These are phyloP conservation scores for Martiniozyma abietophila DNA, from an alignment of 805 yeast species.

Conservation along the genomic window DNA sequence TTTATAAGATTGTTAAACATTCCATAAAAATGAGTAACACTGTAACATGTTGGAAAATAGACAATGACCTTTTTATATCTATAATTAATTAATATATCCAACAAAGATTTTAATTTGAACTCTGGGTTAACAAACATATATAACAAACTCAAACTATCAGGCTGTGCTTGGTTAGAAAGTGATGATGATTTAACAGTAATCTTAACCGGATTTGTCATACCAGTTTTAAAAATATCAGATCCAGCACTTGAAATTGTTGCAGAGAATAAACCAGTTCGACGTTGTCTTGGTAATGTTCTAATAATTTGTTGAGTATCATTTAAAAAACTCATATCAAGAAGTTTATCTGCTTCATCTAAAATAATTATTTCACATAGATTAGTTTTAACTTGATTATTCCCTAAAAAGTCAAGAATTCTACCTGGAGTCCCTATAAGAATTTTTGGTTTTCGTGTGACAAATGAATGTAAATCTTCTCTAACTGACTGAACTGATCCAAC, in stretches of 20 bases:
- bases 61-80: constrained; percentile 76
- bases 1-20: constrained; percentile 37
- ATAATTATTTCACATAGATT: constrained; percentile 62
- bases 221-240: constrained; percentile 68
- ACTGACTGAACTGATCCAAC: constrained; percentile 57
- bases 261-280: constrained; percentile 88
- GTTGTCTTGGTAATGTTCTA: constrained; percentile 71
- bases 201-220: constrained; percentile 88
- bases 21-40: constrained; percentile 69
- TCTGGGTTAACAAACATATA: constrained; percentile 54
- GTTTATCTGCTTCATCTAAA: constrained; percentile 88
- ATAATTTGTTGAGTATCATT: constrained; percentile 61
- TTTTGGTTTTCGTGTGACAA: constrained; percentile 50
- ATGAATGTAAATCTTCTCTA: constrained; percentile 61
- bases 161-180: constrained; percentile 32
- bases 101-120: constrained; percentile 48
- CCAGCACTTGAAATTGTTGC: constrained; percentile 89
- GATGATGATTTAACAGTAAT: constrained; percentile 56
- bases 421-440: constrained; percentile 92
- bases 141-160: constrained; percentile 52
- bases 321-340: constrained; percentile 70
- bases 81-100: constrained; percentile 43
- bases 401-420: constrained; percentile 64
- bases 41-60: constrained; percentile 83
- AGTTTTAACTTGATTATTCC: constrained; percentile 49